Evolutionary conservation across 1,284 basidiomycete species (phyloP), one percentile per base, ranked within the genome.

Genomic region (Marasmius oreades): DNA sequence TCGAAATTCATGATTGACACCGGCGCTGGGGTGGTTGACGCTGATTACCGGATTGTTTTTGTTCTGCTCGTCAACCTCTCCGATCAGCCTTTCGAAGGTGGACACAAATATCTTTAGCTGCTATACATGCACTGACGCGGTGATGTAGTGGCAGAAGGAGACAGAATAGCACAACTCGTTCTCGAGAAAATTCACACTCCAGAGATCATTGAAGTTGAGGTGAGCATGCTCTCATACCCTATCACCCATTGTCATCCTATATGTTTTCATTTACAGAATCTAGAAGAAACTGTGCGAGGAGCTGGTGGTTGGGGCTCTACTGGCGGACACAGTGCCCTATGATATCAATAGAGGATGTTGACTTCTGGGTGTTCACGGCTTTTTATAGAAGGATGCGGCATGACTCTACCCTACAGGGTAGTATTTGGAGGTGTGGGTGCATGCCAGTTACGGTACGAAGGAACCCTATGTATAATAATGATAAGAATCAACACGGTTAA

Each of bases 1-100:
- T 90, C 90, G 23, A 99, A 99, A 71, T 95, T 93, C 73, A 93
- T 94, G 81, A 98, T 99, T 60, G 92, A 97, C 69, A 95, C 93
- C 0, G 96, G 96, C 1, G 97, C 96, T 5, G 96, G 96, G 34
- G 96, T 99, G n/a, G 85, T 99, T 57, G 97, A 99, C 63, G 90
- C 92, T 11, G 96, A 99, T 70, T 99, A 99, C 72, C 84, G 97
- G 4, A 77, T 87, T 7, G 83, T 99, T 55, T 95, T 91, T 69
- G 93, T 98, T n/a, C 78, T 99, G 24, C 79, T 99, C 36, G 98
- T 96, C 83, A 99, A 99, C 70, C 82, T 90, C 57, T 89, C 89
- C 0, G 92, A 95, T 64, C 75, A 84, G 59, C 93, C 97, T 66
- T 98, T 98, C 67, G 76, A 90, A 71, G 86, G 94, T 91, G 58